A percentile compares a stretch with the other conserved stretches of the same genome.
phyloP scores from a whole-genome alignment of 768 basidiomycete species.

The Naganishia randhawae region DNA sequence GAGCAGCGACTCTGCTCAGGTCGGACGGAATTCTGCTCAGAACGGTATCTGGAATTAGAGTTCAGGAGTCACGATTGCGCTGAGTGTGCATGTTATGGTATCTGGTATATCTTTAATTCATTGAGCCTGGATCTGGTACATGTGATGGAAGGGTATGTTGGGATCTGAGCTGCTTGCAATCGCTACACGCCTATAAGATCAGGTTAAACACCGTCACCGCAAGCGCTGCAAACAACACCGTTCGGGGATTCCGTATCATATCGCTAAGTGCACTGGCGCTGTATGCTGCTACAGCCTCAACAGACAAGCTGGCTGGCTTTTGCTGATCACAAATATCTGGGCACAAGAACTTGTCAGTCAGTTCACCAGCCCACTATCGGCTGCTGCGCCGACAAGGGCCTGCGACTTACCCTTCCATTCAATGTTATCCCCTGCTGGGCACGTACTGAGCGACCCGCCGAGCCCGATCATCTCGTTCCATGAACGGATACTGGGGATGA shows the following conservation, averaged over 20 bases:
- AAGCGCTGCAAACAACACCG: not conserved
- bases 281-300: not conserved
- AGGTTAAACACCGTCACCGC: not conserved
- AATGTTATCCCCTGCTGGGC: not conserved
- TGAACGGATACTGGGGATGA: conserved; percentile 21
- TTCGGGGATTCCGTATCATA: not conserved
- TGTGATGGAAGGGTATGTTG: not conserved
- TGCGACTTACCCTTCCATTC: not conserved
- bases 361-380: not conserved
- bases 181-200: not conserved
- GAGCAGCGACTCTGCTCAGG: conserved; percentile 37
- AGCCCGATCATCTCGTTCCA: conserved; percentile 5
- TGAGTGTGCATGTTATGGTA: not conserved
- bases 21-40: conserved; percentile 34
- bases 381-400: not conserved
- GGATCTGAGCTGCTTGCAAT: not conserved
- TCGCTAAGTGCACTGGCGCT: not conserved
- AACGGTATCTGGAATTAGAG: conserved; percentile 10
- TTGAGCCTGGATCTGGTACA: not conserved
- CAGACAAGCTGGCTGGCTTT: conserved; percentile 16
- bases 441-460: conserved; percentile 3
- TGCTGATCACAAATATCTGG: conserved; percentile 10
- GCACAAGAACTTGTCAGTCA: not conserved
- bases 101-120: not conserved
- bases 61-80: not conserved